Evolutionary conservation across 345 rosid species (phyloP).

Genomic region (Orychophragmus violaceus): DNA sequence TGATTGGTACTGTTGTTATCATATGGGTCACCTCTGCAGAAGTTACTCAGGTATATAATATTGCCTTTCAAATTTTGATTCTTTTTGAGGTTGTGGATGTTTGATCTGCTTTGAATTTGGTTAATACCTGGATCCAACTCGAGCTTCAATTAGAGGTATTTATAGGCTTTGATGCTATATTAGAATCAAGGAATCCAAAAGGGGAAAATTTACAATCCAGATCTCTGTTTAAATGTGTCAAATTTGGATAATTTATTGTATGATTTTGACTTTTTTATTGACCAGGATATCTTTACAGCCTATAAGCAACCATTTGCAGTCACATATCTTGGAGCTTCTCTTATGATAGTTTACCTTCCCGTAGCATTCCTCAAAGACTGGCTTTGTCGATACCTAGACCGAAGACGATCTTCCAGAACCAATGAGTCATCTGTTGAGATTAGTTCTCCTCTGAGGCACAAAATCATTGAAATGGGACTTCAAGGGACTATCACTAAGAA

Average conservation of each 20-base stretch:
- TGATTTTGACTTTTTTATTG: conserved; percentile 4
- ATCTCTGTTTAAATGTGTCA: conserved; percentile 18
- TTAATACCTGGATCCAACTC: conserved; percentile 4
- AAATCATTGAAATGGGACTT: conserved; percentile 68
- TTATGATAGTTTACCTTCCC: conserved; percentile 96
- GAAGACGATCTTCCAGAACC: conserved; percentile 39
- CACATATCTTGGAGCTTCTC: conserved; percentile 98
- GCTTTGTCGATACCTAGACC: conserved; percentile 50
- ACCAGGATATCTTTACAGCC: conserved; percentile 81
- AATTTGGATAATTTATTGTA: background rate
- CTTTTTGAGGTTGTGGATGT: background rate
- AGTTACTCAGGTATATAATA: conserved; percentile 66
- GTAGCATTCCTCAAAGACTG: conserved; percentile 84
- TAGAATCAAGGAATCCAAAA: background rate
- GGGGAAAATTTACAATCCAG: background rate
- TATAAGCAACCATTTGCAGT: conserved; percentile 98
- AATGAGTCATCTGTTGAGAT: conserved; percentile 46
- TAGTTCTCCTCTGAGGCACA: conserved; percentile 52
- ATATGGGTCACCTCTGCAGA: conserved; percentile 92
- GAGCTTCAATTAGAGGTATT: background rate
- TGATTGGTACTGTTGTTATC: conserved; percentile 81
- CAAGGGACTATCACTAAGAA: conserved; percentile 64
- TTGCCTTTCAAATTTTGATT: background rate
- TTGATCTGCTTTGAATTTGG: background rate
- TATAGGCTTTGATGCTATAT: background rate